Percentiles rank a stretch among this genome's conserved stretches.
Conservation (phyloP, 306 rosid species). For the Quillaja saponaria region DNA sequence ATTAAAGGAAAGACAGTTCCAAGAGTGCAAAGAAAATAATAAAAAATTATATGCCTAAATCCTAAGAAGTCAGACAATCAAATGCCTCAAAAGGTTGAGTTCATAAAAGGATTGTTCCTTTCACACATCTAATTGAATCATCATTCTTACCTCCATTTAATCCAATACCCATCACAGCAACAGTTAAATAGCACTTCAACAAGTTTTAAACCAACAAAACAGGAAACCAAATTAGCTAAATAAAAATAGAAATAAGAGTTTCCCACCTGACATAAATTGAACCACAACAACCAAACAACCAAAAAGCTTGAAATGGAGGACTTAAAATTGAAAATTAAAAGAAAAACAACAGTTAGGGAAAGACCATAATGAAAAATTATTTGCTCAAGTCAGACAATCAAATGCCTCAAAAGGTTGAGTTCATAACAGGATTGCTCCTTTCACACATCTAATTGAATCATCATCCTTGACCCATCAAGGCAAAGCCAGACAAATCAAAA, state of each 20-base stretch:
- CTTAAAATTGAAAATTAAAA: no score
- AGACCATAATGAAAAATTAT: not conserved
- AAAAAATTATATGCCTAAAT: no score
- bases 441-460: constrained; percentile 77
- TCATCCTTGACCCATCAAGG: no score
- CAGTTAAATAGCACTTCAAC: no score
- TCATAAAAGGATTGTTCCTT: constrained; percentile 49
- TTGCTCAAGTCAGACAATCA: constrained; percentile 53
- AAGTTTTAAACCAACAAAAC: no score
- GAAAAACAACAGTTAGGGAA: no score
- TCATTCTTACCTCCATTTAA: constrained; percentile 46
- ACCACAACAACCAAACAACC: no score
- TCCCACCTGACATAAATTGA: not conserved
- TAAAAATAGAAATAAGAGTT: not conserved
- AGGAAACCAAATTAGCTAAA: no score
- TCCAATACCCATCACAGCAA: no score
- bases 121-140: constrained; percentile 77
- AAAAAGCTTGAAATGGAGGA: no score
- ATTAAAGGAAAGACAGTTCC: no score
- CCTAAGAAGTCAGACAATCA: constrained; percentile 53
- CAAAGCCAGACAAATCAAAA: no score
- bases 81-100: constrained; percentile 68
- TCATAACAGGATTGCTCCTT: constrained; percentile 49
- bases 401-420: constrained; percentile 68
- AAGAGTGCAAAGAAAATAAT: not conserved